A percentile compares a stretch with the other conserved stretches of the same genome.
phyloP scores from a whole-genome alignment of 345 rosid species.

The Salix brachista region DNA sequence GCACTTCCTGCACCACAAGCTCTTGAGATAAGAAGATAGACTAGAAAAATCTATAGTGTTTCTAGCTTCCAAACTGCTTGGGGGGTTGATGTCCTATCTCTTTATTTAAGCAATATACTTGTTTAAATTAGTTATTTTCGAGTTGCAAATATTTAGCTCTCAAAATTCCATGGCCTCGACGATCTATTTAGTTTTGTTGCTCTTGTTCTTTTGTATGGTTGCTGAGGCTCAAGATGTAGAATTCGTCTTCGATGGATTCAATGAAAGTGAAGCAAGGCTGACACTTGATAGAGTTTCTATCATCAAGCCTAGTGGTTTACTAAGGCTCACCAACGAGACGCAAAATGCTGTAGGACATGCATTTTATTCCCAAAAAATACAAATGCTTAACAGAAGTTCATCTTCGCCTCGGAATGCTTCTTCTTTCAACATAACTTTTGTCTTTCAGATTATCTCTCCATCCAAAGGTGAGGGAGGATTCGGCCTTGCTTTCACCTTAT shows the following conservation, averaged over 20 bases:
- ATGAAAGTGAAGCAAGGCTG: background rate
- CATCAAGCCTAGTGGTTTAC: slow-evolving; percentile 30
- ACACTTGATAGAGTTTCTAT: slow-evolving; percentile 28
- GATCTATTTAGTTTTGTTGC: slow-evolving; percentile 1
- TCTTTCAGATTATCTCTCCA: slow-evolving; percentile 38
- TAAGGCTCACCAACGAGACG: slow-evolving; percentile 45
- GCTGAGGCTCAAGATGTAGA: slow-evolving; percentile 1
- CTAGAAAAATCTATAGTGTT: no score
- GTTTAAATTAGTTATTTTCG: background rate
- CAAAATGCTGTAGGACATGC: slow-evolving; percentile 40
- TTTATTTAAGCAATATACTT: background rate
- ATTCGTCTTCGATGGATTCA: slow-evolving; percentile 49
- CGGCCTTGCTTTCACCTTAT: slow-evolving; percentile 51
- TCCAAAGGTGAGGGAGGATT: slow-evolving; percentile 38
- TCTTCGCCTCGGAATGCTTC: slow-evolving; percentile 12
- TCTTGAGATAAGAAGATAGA: no score
- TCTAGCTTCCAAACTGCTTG: no score
- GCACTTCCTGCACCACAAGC: background rate
- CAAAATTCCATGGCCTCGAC: slow-evolving; percentile 13
- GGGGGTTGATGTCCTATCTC: background rate
- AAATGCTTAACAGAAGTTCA: slow-evolving; percentile 16
- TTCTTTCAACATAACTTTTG: slow-evolving; percentile 50
- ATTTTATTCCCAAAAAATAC: slow-evolving; percentile 32
- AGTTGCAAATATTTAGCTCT: background rate
- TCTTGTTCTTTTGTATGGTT: slow-evolving; percentile 11